Base-by-base conservation (phyloP, 164 flowering plant species). In the Tetrastigma voinierianum region DNA sequence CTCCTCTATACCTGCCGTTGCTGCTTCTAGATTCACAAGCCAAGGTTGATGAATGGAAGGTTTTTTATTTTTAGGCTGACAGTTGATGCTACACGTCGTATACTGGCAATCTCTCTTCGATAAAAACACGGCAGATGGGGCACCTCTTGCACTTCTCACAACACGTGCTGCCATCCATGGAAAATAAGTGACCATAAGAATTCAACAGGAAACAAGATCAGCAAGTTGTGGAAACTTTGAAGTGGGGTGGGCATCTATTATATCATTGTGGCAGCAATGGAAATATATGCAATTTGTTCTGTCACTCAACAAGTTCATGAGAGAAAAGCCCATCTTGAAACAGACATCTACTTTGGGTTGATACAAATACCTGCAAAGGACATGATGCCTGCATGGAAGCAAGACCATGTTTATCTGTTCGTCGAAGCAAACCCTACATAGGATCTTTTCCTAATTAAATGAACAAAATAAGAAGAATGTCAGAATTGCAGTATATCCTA, bases 61-160 rank as follows among this genome's bases (percentile, higher is more conserved):
- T 24, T 43, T 16, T 44, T 51, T 65, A 3, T 5, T 70, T 54
- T 12, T 18, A 13, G 14, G 48, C 17, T 1, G 18, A 1, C 25
- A 18, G 20, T 61, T 45, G 68, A 68, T 67, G n/a, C 79, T 92
- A 90, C 62, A 88, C 97, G 79, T 90, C 94, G 77, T 84, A 84
- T 73, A 92, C 91, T 62, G 86, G 86, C 68, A 90, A 64, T 23
- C 91, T 79, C 67, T 87, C 91, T 70, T 87, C 93, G 9, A 90
- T 85, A 10, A 70, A 51, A 25, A 83, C 84, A 17, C 96, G 90
- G 67, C 97, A 92, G 67, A 92, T 81, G 2, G 97, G 97, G 71
- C 97, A 92, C 67, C 76, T 83, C 66, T 79, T 83, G 68, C 97
- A 93, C 79, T 86, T 93, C 65, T 83, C 90, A 47, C 81, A 76